Base-by-base conservation (phyloP, 2,329 filamentous ascomycete genomes). In the Drechslerella coelobrocha region DNA sequence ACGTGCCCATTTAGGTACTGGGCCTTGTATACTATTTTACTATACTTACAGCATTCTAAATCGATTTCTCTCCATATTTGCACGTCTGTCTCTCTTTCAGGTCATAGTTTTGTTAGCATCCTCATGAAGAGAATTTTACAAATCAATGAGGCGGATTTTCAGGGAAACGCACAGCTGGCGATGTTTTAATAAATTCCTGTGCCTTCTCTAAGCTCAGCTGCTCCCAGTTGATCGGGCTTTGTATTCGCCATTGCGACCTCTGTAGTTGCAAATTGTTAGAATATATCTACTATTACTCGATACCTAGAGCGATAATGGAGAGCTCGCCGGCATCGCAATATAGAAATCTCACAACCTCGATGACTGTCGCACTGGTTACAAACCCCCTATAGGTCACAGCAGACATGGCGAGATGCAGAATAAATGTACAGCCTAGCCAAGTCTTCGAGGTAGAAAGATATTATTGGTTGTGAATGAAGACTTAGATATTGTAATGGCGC, bases 161-260 rank as follows among this genome's bases (percentile, higher is more conserved):
- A 26, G 23, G n/a, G 9, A 4, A 9, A 43, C 62, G 21, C 60
- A 60, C 62, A n/a, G 23, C 19, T 23, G 63, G 63, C 12, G 21
- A 17, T 17, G 50, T 61, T 29, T 61, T 61, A 14, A 68, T 68
- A 54, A 68, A 68, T 2, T 61, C 50, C n/a, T 41, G 47, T 4
- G 63, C 63, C 29, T 17, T 19, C 7, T 56, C 34, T 7, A 37
- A 17, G 14, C 27, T 26, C 24, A 68, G 29, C 10, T n/a, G 31
- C 27, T 68, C 63, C 63, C 63, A 68, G 17, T 61, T 61, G 23
- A 68, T 61, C n/a, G 63, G 63, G 3, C 50, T 26, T 19, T 56
- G 39, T 10, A 68, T 61, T 61, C 53, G 61, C 63, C 63, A 68
- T 68, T 68, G 55, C 29, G 63, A 61, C 19, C 63, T 43, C 63